phyloP scores from a whole-genome alignment of 1,284 basidiomycete species.

The Malassezia pachydermatis region DNA sequence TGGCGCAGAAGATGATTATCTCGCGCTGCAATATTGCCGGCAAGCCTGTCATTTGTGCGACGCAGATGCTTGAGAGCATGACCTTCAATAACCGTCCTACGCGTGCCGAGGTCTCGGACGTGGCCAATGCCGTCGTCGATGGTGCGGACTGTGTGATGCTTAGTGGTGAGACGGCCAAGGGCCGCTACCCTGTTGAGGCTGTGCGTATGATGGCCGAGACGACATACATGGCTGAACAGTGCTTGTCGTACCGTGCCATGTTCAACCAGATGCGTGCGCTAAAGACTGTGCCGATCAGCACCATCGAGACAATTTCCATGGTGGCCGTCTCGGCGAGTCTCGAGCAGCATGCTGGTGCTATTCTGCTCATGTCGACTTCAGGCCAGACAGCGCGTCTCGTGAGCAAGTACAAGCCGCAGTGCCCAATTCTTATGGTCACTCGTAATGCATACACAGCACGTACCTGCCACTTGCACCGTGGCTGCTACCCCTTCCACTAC shows the following conservation, averaged over 20 bases:
- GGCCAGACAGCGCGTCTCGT: constrained; percentile 92
- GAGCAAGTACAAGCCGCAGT: constrained; percentile 88
- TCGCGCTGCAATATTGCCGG: constrained; percentile 48
- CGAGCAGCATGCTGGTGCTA: constrained; percentile 51
- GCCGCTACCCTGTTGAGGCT: constrained; percentile 50
- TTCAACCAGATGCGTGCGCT: constrained; percentile 52
- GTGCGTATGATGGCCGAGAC: constrained; percentile 49
- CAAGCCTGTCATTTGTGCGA: constrained; percentile 93
- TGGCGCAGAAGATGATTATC: constrained; percentile 49
- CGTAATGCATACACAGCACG: constrained; percentile 90
- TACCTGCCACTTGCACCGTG: constrained; percentile 92
- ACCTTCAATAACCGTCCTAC: constrained; percentile 46
- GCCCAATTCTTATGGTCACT: constrained; percentile 79
- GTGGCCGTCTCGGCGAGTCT: constrained; percentile 44
- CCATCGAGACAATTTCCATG: constrained; percentile 46
- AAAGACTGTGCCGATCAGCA: constrained; percentile 41
- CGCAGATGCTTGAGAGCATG: constrained; percentile 93
- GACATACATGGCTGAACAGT: constrained; percentile 46
- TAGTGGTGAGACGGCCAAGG: constrained; percentile 47
- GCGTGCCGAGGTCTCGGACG: constrained; percentile 47
- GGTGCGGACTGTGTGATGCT: constrained; percentile 49
- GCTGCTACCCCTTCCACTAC: constrained; percentile 96
- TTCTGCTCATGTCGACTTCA: constrained; percentile 82
- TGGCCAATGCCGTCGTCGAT: constrained; percentile 48
- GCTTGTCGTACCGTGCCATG: constrained; percentile 42